These are phyloP conservation scores for Leishmania martiniquensis DNA, from an alignment of 208 protist species.

Conservation along the genomic window DNA sequence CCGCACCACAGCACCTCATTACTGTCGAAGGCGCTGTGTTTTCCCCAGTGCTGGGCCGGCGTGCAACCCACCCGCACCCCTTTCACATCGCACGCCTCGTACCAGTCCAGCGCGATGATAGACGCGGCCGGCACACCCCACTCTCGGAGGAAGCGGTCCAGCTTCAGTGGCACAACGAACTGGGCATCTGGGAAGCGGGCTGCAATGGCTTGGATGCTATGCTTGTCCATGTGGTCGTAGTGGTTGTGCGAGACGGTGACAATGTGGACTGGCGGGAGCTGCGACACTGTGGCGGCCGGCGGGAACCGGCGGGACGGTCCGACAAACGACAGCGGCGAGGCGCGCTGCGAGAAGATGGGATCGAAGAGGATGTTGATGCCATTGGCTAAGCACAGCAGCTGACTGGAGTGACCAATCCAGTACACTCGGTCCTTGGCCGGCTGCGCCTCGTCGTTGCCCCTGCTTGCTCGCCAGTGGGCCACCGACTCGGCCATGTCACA, in stretches of 20 bases:
- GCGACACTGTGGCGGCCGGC: conserved; percentile 34
- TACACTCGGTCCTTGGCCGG: conserved; percentile 41
- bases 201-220: conserved; percentile 35
- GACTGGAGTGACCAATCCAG: conserved; percentile 83
- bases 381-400: conserved; percentile 65
- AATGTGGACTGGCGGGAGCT: conserved; percentile 79
- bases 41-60: conserved; percentile 71
- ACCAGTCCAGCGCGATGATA: conserved; percentile 57
- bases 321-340: conserved; percentile 58
- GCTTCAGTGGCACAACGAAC: conserved; percentile 66
- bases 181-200: conserved; percentile 38
- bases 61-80: conserved; percentile 53
- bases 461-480: conserved; percentile 24
- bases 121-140: conserved; percentile 42
- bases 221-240: conserved; percentile 87
- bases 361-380: conserved; percentile 84
- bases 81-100: conserved; percentile 43
- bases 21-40: conserved; percentile 41
- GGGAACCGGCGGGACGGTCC: conserved; percentile 52
- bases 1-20: conserved; percentile 75
- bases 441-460: background rate
- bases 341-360: conserved; percentile 74
- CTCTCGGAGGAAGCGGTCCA: conserved; percentile 42
- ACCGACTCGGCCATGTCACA: conserved; percentile 42
- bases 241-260: conserved; percentile 88